Evolutionary conservation across 495 filamentous ascomycete species (phyloP), one percentile per base, ranked within the genome.

Genomic region (Hypoxylon lenormandii): DNA sequence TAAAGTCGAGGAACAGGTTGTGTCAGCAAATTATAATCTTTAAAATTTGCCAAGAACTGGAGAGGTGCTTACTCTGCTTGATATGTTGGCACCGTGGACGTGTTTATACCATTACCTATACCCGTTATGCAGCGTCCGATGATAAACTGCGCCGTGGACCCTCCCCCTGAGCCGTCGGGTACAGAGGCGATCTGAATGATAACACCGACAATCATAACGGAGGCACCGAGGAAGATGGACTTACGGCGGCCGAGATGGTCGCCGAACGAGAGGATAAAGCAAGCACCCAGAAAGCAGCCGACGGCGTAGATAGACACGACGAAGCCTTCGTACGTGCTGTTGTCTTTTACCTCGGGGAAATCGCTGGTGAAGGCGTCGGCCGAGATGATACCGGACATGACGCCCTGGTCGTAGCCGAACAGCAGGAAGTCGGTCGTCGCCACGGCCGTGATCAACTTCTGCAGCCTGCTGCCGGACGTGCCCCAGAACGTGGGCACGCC

Each of bases 31-130:
- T 22, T 16, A 3, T 16, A 12, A 19, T 40, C 21, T 16, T 38
- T 10, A 40, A 3, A 33, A 1, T 8, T 22, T 10, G 51, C 42
- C 18, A 10, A 7, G 36, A n/a, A 49, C 33, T 23, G 13, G 45
- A 36, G 23, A 4, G 30, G 86, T 69, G 40, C 85, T 83, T 42
- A 89, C 88, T 66, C 86, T 77, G 89, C 90, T 78, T 94, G 91
- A 73, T 92, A 94, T 1, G 90, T 92, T 1, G 91, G 91, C 50
- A 93, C 92, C 3, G 89, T 92, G 0, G 85, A 88, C 0, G 89
- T 91, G 75, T 92, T 92, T 28, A 92, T 91, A 38, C 90, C 91
- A 69, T 92, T 94, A 12, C 89, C 91, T 46, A 92, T 73, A 60
- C 91, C 91, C 47, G 90, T 93, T 18, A 93, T 83, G 22, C 89